Evolutionary conservation across 176 grass and related monocot species (phyloP).

Genomic region (Oryza brachyantha): DNA sequence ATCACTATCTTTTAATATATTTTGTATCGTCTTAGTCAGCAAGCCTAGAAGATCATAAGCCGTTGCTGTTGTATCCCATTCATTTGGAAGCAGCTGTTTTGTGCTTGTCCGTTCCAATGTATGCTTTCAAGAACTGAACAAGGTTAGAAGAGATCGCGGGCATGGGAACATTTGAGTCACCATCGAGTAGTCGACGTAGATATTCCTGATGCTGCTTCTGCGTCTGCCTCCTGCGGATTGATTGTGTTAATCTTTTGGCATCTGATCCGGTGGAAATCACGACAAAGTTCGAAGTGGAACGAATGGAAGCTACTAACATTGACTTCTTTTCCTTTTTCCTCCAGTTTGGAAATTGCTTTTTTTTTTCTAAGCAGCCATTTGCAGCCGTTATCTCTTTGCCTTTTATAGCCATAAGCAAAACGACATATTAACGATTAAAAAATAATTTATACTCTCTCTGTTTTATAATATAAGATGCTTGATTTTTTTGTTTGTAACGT

Average conservation of each 20-base stretch:
- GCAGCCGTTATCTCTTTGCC: too few species aligned
- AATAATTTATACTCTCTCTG: too few species aligned
- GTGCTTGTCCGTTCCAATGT: background rate
- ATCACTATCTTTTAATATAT: background rate
- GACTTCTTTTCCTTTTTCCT: background rate
- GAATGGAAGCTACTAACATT: background rate
- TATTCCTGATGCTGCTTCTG: background rate
- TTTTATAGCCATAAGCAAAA: too few species aligned
- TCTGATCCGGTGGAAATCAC: background rate
- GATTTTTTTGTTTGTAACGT: too few species aligned
- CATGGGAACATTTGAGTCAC: too few species aligned
- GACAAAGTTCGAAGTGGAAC: slow-evolving; percentile 14
- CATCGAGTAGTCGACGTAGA: background rate
- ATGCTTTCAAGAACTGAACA: background rate
- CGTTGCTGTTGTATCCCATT: background rate
- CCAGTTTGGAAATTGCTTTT: background rate
- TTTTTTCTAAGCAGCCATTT: background rate
- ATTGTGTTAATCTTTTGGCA: background rate
- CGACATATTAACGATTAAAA: too few species aligned
- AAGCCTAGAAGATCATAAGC: background rate
- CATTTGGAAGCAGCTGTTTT: background rate
- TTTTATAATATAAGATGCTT: too few species aligned
- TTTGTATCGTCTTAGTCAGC: background rate
- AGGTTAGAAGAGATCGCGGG: background rate
- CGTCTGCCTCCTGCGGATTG: background rate